Conservation (phyloP, 1,139 yeast species). For the Sugiyamaella novakii region DNA sequence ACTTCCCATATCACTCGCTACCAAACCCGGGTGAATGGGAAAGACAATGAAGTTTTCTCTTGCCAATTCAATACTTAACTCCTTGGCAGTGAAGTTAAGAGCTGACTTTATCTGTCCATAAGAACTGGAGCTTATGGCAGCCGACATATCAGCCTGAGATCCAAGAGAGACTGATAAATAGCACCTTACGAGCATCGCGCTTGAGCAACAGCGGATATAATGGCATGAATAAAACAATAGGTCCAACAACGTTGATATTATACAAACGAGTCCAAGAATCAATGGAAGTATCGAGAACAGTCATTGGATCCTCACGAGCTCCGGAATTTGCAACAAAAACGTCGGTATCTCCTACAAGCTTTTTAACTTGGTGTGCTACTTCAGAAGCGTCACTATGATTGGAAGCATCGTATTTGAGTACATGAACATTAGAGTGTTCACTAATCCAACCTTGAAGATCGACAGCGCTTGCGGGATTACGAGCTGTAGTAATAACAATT, state of each 20-base stretch:
- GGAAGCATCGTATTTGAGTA: slow-evolving; percentile 16
- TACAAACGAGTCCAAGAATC: slow-evolving; percentile 11
- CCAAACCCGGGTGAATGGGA: slow-evolving; percentile 43
- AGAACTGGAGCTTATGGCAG: slow-evolving; percentile 22
- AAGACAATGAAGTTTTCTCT: slow-evolving; percentile 35
- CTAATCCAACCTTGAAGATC: slow-evolving; percentile 12
- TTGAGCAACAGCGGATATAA: slow-evolving; percentile 16
- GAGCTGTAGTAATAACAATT: slow-evolving; percentile 19
- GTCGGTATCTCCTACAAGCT: slow-evolving; percentile 18
- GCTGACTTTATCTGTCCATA: slow-evolving; percentile 22
- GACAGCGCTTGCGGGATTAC: slow-evolving; percentile 14
- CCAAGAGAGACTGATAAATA: slow-evolving; percentile 36
- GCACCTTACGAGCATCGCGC: slow-evolving; percentile 29
- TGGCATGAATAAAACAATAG: slow-evolving; percentile 6
- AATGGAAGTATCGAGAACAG: slow-evolving; percentile 9
- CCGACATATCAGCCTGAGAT: slow-evolving; percentile 29
- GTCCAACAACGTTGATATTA: slow-evolving; percentile 22
- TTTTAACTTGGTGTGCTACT: slow-evolving; percentile 31
- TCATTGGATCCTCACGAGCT: background rate
- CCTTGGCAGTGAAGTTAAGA: slow-evolving; percentile 19
- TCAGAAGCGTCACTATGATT: slow-evolving; percentile 8
- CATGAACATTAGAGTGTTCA: slow-evolving; percentile 19
- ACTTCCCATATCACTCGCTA: slow-evolving; percentile 38
- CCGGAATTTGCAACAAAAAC: slow-evolving; percentile 22
- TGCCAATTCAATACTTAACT: slow-evolving; percentile 26